Conservation (phyloP, 495 filamentous ascomycete genomes). For the Geoglossum glabrum region DNA sequence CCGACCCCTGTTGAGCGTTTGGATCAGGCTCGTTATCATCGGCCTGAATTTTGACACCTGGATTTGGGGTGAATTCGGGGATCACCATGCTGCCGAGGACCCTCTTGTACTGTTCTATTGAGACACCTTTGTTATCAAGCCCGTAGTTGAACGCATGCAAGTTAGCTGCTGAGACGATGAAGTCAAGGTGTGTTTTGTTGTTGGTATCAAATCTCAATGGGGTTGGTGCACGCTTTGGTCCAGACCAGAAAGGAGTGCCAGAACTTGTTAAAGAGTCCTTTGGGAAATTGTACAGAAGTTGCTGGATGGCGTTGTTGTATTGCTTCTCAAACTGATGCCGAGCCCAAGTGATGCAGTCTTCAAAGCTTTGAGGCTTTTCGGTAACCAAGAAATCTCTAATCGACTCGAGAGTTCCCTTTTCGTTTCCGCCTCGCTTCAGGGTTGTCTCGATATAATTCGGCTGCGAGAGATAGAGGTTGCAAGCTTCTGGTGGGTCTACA, state of each 20-base stretch:
- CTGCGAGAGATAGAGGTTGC: slow-evolving; percentile 85
- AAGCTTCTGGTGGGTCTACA: slow-evolving; percentile 80
- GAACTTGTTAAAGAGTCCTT: slow-evolving; percentile 76
- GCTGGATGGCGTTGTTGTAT: slow-evolving; percentile 93
- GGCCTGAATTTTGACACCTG: slow-evolving; percentile 91
- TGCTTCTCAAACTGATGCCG: slow-evolving; percentile 87
- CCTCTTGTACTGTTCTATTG: slow-evolving; percentile 46
- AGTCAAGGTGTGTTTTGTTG: slow-evolving; percentile 69
- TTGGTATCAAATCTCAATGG: slow-evolving; percentile 70
- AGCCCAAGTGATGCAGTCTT: slow-evolving; percentile 91
- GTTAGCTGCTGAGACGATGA: slow-evolving; percentile 73
- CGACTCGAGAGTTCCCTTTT: slow-evolving; percentile 84
- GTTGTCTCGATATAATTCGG: slow-evolving; percentile 78
- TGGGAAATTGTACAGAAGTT: slow-evolving; percentile 93
- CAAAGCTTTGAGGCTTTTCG: slow-evolving; percentile 78
- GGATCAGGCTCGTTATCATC: slow-evolving; percentile 90
- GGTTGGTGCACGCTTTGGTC: slow-evolving; percentile 90
- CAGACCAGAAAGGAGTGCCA: slow-evolving; percentile 92
- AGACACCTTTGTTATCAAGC: slow-evolving; percentile 58
- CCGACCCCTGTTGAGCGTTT: slow-evolving; percentile 39
- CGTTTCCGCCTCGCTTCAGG: slow-evolving; percentile 85
- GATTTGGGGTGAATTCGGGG: slow-evolving; percentile 82
- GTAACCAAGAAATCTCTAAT: slow-evolving; percentile 81
- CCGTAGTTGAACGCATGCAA: slow-evolving; percentile 97
- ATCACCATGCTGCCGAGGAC: slow-evolving; percentile 87